Base-by-base conservation (phyloP, 371 early-diverging fungal species). In the Entomophthora muscae region DNA sequence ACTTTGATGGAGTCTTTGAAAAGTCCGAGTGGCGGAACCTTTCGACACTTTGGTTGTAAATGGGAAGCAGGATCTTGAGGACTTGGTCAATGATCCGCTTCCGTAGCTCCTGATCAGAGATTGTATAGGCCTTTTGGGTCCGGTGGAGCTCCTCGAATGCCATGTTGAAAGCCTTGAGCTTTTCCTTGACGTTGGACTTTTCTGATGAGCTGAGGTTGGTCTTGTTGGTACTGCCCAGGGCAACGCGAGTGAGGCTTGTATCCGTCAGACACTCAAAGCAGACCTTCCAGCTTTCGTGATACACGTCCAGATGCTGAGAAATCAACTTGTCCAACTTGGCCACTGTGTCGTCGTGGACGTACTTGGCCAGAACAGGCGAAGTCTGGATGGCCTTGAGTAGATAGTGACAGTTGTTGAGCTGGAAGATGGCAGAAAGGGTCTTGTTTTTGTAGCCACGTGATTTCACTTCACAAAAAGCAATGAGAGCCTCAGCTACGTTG, bases 331-430 rank as follows among this genome's bases (percentile, higher is more conserved):
- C 83, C 69, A 82, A 82, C 59, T 78, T 75, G 23, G 69, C 68
- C 42, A 80, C 79, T 0, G 80, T 70, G 0, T 69, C 75, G 33
- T 51, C 23, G 32, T 67, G 60, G 1, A 67, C 31, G 30, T 61
- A 29, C 7, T 51, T 52, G n/a, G 67, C 80, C 82, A 68, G 82
- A 73, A 10, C 74, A 29, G 1, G 78, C 70, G 78, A 66, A 0
- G 82, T 79, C n/a, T 77, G 77, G 32, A 84, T 75, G 12, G 77
- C 75, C 31, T 88, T 82, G n/a, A 78, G 68, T 24, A 87, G 78
- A 66, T 86, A 85, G 63, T 88, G 79, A 66, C 78, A 86, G 69
- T 92, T 92, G 73, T 92, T 92, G 52, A 90, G 73, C 57, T 88
- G 69, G 67, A 92, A 92, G 24, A 92, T 66, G 2, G 76, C 75